Conservation (phyloP, 2,329 filamentous ascomycete genomes). For the Paramyrothecium roridum region DNA sequence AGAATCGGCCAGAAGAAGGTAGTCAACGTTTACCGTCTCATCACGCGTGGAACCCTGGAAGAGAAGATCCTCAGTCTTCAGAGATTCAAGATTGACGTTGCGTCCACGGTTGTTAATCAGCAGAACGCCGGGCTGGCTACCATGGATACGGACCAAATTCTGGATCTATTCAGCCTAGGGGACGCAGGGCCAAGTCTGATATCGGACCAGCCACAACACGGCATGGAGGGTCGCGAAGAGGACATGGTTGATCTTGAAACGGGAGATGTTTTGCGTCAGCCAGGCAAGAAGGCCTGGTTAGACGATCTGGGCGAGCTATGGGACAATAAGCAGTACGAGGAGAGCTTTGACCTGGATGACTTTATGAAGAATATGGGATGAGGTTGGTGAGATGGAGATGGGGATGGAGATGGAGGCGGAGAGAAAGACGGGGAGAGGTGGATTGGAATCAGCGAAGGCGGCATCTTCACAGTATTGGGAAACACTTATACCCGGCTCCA, state of each 20-base stretch:
- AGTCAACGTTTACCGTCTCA: conserved; percentile 95
- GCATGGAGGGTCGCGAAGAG: conserved; percentile 63
- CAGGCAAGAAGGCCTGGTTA: conserved; percentile 93
- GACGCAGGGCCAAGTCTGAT: conserved; percentile 69
- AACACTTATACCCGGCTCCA: too few species aligned
- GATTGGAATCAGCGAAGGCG: too few species aligned
- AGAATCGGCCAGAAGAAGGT: conserved; percentile 99
- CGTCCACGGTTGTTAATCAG: conserved; percentile 96
- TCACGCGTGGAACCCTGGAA: conserved; percentile 92
- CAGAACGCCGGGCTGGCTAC: conserved; percentile 92
- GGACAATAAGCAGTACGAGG: conserved; percentile 97
- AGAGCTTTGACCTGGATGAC: conserved; percentile 93
- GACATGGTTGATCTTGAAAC: conserved; percentile 93
- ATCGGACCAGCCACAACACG: conserved; percentile 56
- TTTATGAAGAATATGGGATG: conserved; percentile 86
- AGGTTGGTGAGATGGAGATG: neutral
- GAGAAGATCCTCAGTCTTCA: conserved; percentile 98
- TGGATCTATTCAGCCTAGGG: conserved; percentile 91
- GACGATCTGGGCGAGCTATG: conserved; percentile 94
- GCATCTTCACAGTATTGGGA: too few species aligned
- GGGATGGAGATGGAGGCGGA: neutral
- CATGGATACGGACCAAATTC: conserved; percentile 98
- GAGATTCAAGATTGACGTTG: conserved; percentile 99
- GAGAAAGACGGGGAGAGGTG: neutral
- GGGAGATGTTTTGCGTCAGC: conserved; percentile 88